These are phyloP conservation scores for Cornus kousa DNA, from an alignment of 148 eudicot species.

Conservation along the genomic window DNA sequence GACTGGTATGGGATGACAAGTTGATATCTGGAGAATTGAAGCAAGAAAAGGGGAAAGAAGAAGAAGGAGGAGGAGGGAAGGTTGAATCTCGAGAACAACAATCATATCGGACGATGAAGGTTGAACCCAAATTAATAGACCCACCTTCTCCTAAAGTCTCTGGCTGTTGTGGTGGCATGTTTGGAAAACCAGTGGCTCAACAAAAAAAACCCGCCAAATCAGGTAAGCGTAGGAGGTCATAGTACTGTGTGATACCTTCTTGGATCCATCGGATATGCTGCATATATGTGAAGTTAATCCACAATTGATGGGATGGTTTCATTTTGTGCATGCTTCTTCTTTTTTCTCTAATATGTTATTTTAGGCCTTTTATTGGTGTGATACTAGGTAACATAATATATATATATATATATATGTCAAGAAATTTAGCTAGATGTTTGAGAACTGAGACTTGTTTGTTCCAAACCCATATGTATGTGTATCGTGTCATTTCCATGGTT, in stretches of 20 bases:
- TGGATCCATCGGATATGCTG: no score
- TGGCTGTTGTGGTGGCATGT: slow-evolving; percentile 54
- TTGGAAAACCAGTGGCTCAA: slow-evolving; percentile 30
- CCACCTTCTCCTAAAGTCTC: slow-evolving; percentile 78
- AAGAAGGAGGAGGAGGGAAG: slow-evolving; percentile 19
- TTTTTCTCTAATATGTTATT: no score
- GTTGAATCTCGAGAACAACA: slow-evolving; percentile 23
- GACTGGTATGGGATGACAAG: slow-evolving; percentile 80
- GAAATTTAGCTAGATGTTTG: no score
- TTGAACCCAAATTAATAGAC: slow-evolving; percentile 45
- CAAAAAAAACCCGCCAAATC: background rate
- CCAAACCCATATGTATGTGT: no score
- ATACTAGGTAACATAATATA: background rate
- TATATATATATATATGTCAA: no score
- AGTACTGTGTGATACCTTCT: background rate
- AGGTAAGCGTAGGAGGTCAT: slow-evolving; percentile 23
- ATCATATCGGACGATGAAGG: slow-evolving; percentile 30
- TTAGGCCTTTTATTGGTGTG: background rate
- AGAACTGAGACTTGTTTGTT: no score
- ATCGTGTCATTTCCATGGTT: background rate
- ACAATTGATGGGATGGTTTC: no score
- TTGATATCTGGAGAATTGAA: slow-evolving; percentile 42
- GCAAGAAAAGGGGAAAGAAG: slow-evolving; percentile 7
- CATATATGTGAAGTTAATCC: no score
- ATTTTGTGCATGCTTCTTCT: no score